These are phyloP conservation scores for Albugo candida DNA, from an alignment of 352 stramenopile genomes.

Conservation along the genomic window DNA sequence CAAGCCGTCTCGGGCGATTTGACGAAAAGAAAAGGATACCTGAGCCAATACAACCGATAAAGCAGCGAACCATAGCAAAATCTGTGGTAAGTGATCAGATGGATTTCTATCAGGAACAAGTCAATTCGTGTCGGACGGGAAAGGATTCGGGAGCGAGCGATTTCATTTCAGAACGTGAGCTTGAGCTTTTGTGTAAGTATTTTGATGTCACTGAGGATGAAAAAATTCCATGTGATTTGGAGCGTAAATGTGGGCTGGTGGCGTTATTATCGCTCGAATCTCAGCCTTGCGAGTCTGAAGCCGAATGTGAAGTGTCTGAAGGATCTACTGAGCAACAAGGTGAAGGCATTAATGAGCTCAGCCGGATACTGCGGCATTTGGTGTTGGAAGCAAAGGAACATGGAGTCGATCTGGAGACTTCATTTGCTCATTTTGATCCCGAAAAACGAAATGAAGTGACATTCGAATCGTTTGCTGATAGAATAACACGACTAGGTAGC, in stretches of 20 bases:
- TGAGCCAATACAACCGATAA: too few relatives aligned
- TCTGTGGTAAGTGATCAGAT: too few relatives aligned
- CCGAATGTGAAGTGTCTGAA: constrained; percentile 10
- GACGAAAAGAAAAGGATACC: not conserved
- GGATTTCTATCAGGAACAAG: too few relatives aligned
- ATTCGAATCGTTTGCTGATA: constrained; percentile 28
- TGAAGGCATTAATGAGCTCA: constrained; percentile 4
- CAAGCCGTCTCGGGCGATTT: too few relatives aligned
- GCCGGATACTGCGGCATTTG: constrained; percentile 10
- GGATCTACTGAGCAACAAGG: not conserved
- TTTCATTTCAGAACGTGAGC: not conserved
- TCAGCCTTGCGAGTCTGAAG: constrained; percentile 4
- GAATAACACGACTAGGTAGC: not conserved
- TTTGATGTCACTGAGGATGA: constrained; percentile 6
- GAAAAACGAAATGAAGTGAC: constrained; percentile 30
- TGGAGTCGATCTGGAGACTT: constrained; percentile 24
- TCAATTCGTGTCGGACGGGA: too few relatives aligned
- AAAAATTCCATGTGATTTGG: constrained; percentile 31
- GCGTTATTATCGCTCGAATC: constrained; percentile 28
- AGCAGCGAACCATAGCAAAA: too few relatives aligned
- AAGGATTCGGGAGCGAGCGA: too few relatives aligned
- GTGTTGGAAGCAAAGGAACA: constrained; percentile 17
- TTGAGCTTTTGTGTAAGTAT: not conserved
- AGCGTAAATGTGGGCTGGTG: constrained; percentile 21
- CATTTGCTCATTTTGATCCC: constrained; percentile 69